Evolutionary conservation across 345 rosid species (phyloP).

Genomic region (Acer negundo): DNA sequence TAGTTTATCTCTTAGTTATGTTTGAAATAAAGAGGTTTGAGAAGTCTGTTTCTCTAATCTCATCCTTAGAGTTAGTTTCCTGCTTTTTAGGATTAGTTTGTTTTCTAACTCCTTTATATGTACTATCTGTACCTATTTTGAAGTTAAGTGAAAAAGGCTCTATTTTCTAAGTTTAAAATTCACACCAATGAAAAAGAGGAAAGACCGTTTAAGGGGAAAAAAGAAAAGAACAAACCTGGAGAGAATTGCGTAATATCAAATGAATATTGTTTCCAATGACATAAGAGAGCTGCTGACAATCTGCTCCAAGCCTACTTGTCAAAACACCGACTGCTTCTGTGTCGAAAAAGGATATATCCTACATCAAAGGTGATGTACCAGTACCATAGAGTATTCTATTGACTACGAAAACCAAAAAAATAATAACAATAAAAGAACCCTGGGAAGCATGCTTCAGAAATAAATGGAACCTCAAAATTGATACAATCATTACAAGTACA

Average conservation of each 20-base stretch:
- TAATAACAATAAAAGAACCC: not conserved
- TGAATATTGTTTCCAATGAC: slow-evolving; percentile 49
- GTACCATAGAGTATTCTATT: slow-evolving; percentile 11
- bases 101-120: too few relatives aligned
- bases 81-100: too few relatives aligned
- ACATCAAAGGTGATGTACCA: slow-evolving; percentile 19
- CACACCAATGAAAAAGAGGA: not conserved
- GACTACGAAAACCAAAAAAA: not conserved
- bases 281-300: slow-evolving; percentile 52
- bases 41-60: too few relatives aligned
- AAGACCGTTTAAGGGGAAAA: not conserved
- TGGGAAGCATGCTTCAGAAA: not conserved
- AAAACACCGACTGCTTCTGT: slow-evolving; percentile 47
- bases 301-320: slow-evolving; percentile 61
- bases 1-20: too few relatives aligned
- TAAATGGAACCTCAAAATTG: not conserved
- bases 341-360: slow-evolving; percentile 56
- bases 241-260: slow-evolving; percentile 47
- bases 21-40: too few relatives aligned
- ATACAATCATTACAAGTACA: not conserved
- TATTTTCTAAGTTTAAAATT: too few relatives aligned
- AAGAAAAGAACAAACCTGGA: slow-evolving; percentile 42
- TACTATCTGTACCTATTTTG: too few relatives aligned
- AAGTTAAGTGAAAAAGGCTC: too few relatives aligned
- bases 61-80: too few relatives aligned